phyloP scores from a whole-genome alignment of 805 yeast genomes.

The Cyberlindnera bimundalis region DNA sequence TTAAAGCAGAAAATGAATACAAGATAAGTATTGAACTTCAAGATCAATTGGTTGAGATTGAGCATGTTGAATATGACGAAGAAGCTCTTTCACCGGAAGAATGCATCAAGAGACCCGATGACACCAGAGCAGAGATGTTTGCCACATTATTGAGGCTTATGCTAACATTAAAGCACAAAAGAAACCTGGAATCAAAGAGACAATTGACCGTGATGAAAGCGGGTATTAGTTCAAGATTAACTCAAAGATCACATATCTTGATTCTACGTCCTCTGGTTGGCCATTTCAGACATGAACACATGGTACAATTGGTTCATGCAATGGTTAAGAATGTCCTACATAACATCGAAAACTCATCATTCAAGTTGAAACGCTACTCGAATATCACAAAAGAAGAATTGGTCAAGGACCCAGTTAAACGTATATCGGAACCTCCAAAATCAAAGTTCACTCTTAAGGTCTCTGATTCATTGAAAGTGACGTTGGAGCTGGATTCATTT shows the following conservation, averaged over 20 bases:
- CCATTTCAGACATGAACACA: constrained; percentile 50
- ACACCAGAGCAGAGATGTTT: constrained; percentile 33
- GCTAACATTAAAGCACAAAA: constrained; percentile 39
- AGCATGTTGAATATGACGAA: constrained; percentile 45
- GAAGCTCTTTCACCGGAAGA: constrained; percentile 31
- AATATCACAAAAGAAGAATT: constrained; percentile 14
- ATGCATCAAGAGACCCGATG: constrained; percentile 41
- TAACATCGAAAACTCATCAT: constrained; percentile 4
- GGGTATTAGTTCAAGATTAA: constrained; percentile 5
- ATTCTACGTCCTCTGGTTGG: constrained; percentile 57
- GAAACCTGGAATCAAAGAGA: constrained; percentile 28
- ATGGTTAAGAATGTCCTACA: constrained; percentile 16
- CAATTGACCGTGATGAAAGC: constrained; percentile 18
- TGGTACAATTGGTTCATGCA: constrained; percentile 28
- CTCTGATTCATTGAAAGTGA: constrained; percentile 8
- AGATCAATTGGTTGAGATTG: constrained; percentile 69
- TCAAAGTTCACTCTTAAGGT: constrained; percentile 33
- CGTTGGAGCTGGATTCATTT: constrained; percentile 17
- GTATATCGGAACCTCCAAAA: constrained; percentile 22
- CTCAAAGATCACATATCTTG: constrained; percentile 39
- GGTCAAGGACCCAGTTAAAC: constrained; percentile 19
- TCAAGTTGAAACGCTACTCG: constrained; percentile 19
- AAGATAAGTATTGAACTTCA: constrained; percentile 63
- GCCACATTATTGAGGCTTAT: constrained; percentile 32
- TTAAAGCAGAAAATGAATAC: constrained; percentile 57